Conservation (phyloP, 1,284 basidiomycete genomes). For the Malassezia dermatis region DNA sequence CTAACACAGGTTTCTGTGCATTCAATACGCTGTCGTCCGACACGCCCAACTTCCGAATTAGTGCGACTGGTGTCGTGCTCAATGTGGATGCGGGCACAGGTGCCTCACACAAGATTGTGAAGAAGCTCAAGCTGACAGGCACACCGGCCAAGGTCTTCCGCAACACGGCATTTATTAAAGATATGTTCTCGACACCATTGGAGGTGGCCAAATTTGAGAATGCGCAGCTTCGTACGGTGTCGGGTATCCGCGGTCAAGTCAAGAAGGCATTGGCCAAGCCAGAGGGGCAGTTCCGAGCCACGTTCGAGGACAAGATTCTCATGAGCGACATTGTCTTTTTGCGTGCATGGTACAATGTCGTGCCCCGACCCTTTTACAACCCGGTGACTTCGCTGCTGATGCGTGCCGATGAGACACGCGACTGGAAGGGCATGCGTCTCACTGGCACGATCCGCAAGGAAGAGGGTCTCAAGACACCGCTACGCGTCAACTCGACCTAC, state of each 20-base stretch:
- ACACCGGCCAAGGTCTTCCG: constrained; percentile 94
- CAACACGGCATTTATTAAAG: constrained; percentile 95
- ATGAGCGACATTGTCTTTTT: constrained; percentile 94
- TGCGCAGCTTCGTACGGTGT: constrained; percentile 86
- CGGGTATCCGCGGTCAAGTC: constrained; percentile 87
- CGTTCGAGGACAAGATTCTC: constrained; percentile 94
- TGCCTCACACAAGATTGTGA: constrained; percentile 76
- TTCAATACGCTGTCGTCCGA: constrained; percentile 73
- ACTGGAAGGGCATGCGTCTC: constrained; percentile 69
- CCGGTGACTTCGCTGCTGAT: constrained; percentile 78
- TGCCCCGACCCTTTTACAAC: constrained; percentile 91
- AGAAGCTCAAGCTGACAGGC: constrained; percentile 95
- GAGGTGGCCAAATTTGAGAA: constrained; percentile 99
- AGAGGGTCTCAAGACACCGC: constrained; percentile 69
- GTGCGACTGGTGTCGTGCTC: constrained; percentile 86
- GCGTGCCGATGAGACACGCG: constrained; percentile 54
- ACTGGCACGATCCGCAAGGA: constrained; percentile 84
- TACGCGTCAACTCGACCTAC: constrained; percentile 73
- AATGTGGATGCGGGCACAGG: constrained; percentile 61
- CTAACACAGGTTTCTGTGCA: constrained; percentile 84
- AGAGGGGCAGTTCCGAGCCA: constrained; percentile 86
- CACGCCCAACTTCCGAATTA: constrained; percentile 69
- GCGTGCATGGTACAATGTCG: constrained; percentile 89
- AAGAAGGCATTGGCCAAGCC: constrained; percentile 91
- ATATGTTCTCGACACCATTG: constrained; percentile 86